Conservation (phyloP, 768 basidiomycete genomes). For the Kwoniella heveanensis region DNA sequence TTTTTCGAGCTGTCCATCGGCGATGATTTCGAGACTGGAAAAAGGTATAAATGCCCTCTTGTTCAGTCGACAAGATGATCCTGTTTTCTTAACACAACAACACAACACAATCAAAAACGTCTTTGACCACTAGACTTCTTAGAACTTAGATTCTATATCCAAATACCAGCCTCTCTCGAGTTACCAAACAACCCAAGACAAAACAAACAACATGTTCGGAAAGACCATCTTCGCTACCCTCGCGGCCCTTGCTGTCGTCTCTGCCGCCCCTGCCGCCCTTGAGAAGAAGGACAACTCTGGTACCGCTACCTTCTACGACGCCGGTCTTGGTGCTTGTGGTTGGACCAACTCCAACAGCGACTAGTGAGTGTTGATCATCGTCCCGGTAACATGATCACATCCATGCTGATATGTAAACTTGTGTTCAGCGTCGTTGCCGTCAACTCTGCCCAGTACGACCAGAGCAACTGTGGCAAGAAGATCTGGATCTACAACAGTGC, state of each 20-base stretch:
- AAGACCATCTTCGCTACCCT: slow-evolving; percentile 21
- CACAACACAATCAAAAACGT: slow-evolving; percentile 7
- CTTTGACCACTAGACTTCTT: background rate
- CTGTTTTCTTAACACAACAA: slow-evolving; percentile 2
- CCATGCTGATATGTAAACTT: background rate
- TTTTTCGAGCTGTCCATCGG: background rate
- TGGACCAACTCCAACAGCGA: slow-evolving; percentile 38
- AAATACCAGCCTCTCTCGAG: background rate
- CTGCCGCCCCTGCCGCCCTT: slow-evolving; percentile 19
- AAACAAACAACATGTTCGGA: slow-evolving; percentile 35
- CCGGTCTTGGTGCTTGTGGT: slow-evolving; percentile 25
- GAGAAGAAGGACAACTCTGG: slow-evolving; percentile 37
- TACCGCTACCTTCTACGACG: slow-evolving; percentile 24
- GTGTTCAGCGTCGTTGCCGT: slow-evolving; percentile 48
- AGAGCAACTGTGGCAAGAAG: slow-evolving; percentile 18
- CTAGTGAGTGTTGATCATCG: slow-evolving; percentile 15
- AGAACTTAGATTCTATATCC: background rate
- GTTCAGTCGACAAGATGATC: background rate
- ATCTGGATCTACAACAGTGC: slow-evolving; percentile 23
- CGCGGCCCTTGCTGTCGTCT: slow-evolving; percentile 14
- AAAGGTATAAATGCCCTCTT: slow-evolving; percentile 21
- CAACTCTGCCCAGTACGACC: slow-evolving; percentile 39
- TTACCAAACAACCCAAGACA: background rate
- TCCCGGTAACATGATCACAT: background rate
- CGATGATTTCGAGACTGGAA: background rate